A percentile compares a stretch with the other conserved stretches of the same genome.
These are phyloP conservation scores for Pisolithus tinctorius DNA, from an alignment of 768 basidiomycete species.

Conservation along the genomic window DNA sequence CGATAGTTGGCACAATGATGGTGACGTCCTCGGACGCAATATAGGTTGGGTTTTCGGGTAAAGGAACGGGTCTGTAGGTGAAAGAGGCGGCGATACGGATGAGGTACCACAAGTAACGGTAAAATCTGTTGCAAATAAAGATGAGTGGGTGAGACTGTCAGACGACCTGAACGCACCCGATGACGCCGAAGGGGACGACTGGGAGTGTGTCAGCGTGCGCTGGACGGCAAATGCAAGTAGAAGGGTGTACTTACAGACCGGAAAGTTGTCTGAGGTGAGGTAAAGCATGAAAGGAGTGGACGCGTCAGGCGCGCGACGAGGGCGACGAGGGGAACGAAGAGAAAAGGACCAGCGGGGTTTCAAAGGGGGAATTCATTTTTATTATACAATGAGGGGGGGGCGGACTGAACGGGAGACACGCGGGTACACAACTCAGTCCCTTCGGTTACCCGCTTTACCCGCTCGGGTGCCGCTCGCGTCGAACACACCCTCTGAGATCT, in stretches of 20 bases:
- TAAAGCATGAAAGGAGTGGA: slow-evolving; percentile 55
- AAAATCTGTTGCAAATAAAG: slow-evolving; percentile 50
- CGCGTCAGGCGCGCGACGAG: slow-evolving; percentile 8
- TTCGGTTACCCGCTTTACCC: too few species aligned
- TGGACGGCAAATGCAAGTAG: background rate
- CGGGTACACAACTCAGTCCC: too few species aligned
- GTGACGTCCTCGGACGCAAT: slow-evolving; percentile 89
- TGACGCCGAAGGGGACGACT: slow-evolving; percentile 89
- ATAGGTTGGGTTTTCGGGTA: slow-evolving; percentile 88
- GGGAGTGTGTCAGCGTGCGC: slow-evolving; percentile 3
- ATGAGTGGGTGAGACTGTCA: slow-evolving; percentile 1
- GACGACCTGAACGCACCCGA: slow-evolving; percentile 50
- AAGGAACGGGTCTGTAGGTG: slow-evolving; percentile 81
- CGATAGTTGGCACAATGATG: slow-evolving; percentile 93
- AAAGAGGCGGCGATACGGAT: slow-evolving; percentile 76
- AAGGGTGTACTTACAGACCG: slow-evolving; percentile 62
- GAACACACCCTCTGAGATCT: too few species aligned
- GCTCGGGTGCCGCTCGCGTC: too few species aligned
- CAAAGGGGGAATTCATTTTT: background rate
- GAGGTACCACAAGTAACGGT: slow-evolving; percentile 89
- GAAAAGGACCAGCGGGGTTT: slow-evolving; percentile 3
- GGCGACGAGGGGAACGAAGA: slow-evolving; percentile 9
- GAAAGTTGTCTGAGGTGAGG: slow-evolving; percentile 86
- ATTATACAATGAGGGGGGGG: background rate
- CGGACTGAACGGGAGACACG: too few species aligned